phyloP scores from a whole-genome alignment of 176 grass and related monocot genomes.

The Triticum timopheevii region DNA sequence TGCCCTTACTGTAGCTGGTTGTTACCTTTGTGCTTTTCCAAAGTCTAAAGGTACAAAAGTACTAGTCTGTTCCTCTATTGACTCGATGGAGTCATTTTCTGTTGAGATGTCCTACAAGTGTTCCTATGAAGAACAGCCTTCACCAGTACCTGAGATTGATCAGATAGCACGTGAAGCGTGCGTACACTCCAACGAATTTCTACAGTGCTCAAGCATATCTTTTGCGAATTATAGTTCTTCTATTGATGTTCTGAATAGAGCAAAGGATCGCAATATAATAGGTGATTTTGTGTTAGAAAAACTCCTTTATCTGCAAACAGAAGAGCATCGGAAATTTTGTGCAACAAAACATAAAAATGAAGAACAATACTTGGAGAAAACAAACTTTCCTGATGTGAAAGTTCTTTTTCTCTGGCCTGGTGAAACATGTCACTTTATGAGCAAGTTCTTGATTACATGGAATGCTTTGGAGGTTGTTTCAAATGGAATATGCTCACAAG shows the following conservation, averaged over 20 bases:
- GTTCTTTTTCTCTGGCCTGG: constrained; percentile 50
- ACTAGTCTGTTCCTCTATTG: constrained; percentile 70
- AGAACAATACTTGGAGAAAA: constrained; percentile 17
- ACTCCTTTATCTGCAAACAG: constrained; percentile 48
- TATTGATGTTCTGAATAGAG: constrained; percentile 71
- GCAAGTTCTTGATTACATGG: constrained; percentile 82
- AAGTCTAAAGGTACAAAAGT: constrained; percentile 89
- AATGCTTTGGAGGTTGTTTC: constrained; percentile 23
- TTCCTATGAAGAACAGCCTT: constrained; percentile 50
- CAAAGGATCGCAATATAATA: constrained; percentile 71
- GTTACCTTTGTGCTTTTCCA: constrained; percentile 75
- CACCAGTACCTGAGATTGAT: constrained; percentile 47
- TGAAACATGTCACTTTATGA: constrained; percentile 76
- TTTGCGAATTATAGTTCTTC: constrained; percentile 63
- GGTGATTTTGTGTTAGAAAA: constrained; percentile 53
- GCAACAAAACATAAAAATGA: constrained; percentile 34
- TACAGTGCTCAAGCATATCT: constrained; percentile 31
- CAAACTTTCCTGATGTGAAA: constrained; percentile 18
- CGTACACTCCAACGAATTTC: constrained; percentile 43
- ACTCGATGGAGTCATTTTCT: constrained; percentile 49
- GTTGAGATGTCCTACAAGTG: constrained; percentile 47
- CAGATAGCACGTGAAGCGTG: constrained; percentile 51
- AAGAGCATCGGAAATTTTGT: constrained; percentile 69
- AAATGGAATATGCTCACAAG: constrained; percentile 39
- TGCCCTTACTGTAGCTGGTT: constrained; percentile 81